phyloP scores from a whole-genome alignment of 2,329 filamentous ascomycete species.

The Chaetomium sp. region DNA sequence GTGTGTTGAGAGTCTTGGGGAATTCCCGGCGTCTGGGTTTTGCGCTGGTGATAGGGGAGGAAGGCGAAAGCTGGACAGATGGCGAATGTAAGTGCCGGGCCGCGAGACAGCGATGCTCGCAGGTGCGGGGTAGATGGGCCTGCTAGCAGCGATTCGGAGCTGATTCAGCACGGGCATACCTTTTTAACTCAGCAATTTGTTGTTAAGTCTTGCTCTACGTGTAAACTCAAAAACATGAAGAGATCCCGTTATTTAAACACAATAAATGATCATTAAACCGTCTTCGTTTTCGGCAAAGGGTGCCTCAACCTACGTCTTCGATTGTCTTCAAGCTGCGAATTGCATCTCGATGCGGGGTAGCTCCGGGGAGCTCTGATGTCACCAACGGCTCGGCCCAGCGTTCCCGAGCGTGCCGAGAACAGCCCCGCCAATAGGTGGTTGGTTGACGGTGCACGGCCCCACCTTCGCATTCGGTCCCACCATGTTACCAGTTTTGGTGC shows the following conservation, averaged over 20 bases:
- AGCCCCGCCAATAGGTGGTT: background rate
- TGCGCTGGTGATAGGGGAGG: conserved; percentile 1
- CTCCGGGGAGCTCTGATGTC: conserved; percentile 13
- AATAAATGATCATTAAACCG: too few relatives aligned
- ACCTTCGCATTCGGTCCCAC: too few relatives aligned
- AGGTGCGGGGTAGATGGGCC: conserved; percentile 9
- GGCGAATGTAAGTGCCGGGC: conserved; percentile 11
- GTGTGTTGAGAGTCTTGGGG: background rate
- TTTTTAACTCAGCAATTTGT: background rate
- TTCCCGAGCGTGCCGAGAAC: background rate
- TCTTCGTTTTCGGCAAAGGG: background rate
- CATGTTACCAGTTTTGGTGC: too few relatives aligned
- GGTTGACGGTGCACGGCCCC: too few relatives aligned
- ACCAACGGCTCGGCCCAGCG: background rate
- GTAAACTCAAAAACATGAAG: background rate
- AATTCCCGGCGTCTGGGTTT: background rate
- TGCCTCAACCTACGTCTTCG: background rate
- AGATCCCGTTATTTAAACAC: too few relatives aligned
- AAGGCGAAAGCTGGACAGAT: conserved; percentile 11
- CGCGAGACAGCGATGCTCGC: background rate
- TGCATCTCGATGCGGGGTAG: conserved; percentile 19
- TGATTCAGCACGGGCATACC: conserved; percentile 18
- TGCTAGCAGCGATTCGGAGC: conserved; percentile 13
- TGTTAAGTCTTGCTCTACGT: background rate
- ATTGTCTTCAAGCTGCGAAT: background rate